Evolutionary conservation across 208 protist species (phyloP), one percentile per base, ranked within the genome.

Genomic region (Tritrichomonas foetus): DNA sequence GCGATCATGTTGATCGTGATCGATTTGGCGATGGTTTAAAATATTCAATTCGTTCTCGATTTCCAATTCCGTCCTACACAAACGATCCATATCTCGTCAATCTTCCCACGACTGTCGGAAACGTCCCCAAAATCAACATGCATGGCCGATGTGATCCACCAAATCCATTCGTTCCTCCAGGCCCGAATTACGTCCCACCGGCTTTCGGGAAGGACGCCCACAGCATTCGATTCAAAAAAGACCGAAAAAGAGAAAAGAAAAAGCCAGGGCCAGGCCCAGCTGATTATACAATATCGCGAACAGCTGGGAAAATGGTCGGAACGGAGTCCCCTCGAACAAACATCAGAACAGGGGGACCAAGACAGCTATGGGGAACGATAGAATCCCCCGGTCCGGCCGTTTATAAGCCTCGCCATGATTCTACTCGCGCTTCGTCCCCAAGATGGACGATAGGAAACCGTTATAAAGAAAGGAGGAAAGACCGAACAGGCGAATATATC

Each of bases 151-250:
- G 50, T 44, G 50, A 36, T n/a, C 20, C 30, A 30, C 13, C n/a
- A 13, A 50, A 30, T n/a, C 11, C 14, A 11, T 33, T 50, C n/a
- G 33, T 50, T 25, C 20, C 41, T 16, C 74, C 74, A 47, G 74
- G 74, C 22, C 74, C 74, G n/a, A 82, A 49, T 50, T 82, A 82
- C 50, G 41, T 50, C 50, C 74, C 74, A n/a, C 74, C 74, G 50
- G 41, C 74, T 22, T 50, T 82, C 25, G 74, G 74, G 50, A 14
- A 47, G 41, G 74, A 47, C n/a, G 41, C 33, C 3, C 33, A 36
- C n/a, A n/a, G 36, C 20, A 75, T 20, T 20, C 41, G 36, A 27
- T 36, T 36, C 36, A 33, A 36, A 44, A 36, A 27, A 41, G 44
- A 75, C 11, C 3, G 33, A 3, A 27, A 27, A 44, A 33, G 69